phyloP scores from a whole-genome alignment of 257 asterid species.

The Ilex asprella region DNA sequence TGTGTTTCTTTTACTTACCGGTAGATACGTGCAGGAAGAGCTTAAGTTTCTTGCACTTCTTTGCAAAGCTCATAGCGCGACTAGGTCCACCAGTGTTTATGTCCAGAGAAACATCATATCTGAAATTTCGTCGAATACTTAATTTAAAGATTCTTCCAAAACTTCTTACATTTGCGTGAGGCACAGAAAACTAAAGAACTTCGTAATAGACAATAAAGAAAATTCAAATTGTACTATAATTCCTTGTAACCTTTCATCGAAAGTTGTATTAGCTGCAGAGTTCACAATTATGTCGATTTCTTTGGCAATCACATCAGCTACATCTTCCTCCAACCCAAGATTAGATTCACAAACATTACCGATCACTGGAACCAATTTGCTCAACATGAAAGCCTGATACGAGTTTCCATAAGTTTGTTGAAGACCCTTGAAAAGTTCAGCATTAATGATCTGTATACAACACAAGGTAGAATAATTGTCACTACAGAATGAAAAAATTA shows the following conservation, averaged over 20 bases:
- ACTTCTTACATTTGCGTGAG: too few species aligned
- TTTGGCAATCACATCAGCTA: conserved; percentile 36
- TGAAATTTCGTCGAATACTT: conserved; percentile 16
- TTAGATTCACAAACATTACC: conserved; percentile 73
- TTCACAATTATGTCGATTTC: conserved; percentile 71
- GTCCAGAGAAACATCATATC: conserved; percentile 83
- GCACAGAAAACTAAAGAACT: background rate
- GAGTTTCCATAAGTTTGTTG: conserved; percentile 73
- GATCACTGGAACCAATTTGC: conserved; percentile 72
- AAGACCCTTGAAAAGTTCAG: conserved; percentile 71
- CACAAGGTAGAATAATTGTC: background rate
- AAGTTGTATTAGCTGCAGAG: conserved; percentile 91
- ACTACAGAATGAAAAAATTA: background rate
- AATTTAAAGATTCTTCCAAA: too few species aligned
- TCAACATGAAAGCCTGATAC: conserved; percentile 68
- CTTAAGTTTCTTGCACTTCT: conserved; percentile 57
- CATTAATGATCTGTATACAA: conserved; percentile 43
- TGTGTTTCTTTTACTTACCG: conserved; percentile 40
- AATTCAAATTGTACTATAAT: background rate
- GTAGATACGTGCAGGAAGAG: conserved; percentile 89
- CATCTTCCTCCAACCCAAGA: conserved; percentile 66
- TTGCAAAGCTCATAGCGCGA: conserved; percentile 69
- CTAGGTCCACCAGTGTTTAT: conserved; percentile 78
- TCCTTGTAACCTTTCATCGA: conserved; percentile 63
- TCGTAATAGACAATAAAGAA: background rate